phyloP scores from a whole-genome alignment of 2,329 filamentous ascomycete species.

The Pyrenophora seminiperda region DNA sequence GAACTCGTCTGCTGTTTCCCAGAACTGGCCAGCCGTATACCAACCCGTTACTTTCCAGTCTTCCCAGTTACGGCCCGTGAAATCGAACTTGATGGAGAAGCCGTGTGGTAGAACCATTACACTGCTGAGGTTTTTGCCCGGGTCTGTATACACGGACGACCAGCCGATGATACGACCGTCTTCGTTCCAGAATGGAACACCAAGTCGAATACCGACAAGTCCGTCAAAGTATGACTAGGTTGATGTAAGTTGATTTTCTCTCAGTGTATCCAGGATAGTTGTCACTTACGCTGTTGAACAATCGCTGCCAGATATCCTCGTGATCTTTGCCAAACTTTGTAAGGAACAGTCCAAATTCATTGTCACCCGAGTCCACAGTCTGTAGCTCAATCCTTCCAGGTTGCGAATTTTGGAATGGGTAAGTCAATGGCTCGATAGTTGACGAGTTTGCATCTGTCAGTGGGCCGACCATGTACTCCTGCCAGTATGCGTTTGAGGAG shows the following conservation, averaged over 20 bases:
- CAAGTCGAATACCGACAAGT: conserved; percentile 27
- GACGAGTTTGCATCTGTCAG: conserved; percentile 53
- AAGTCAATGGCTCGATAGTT: conserved; percentile 30
- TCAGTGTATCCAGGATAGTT: background rate
- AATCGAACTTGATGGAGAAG: conserved; percentile 51
- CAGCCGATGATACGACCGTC: conserved; percentile 54
- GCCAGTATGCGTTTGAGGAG: conserved; percentile 39
- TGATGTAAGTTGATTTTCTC: background rate
- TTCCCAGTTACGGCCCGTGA: conserved; percentile 58
- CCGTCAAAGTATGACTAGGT: conserved; percentile 23
- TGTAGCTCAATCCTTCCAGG: conserved; percentile 20
- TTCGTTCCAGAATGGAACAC: conserved; percentile 33
- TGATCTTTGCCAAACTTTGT: conserved; percentile 17
- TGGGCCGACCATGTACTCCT: conserved; percentile 58
- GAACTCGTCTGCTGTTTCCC: conserved; percentile 57
- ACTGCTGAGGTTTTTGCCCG: conserved; percentile 50
- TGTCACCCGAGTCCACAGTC: conserved; percentile 11
- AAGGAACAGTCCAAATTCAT: conserved; percentile 15
- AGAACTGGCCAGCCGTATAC: conserved; percentile 62
- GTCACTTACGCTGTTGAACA: conserved; percentile 32
- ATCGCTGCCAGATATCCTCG: conserved; percentile 26
- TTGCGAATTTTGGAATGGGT: conserved; percentile 27
- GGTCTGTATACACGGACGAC: conserved; percentile 54
- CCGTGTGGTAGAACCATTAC: conserved; percentile 55
- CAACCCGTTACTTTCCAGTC: conserved; percentile 60